Conservation (phyloP, 2,329 filamentous ascomycete species). For the Arthrobotrys pseudoclavata region DNA sequence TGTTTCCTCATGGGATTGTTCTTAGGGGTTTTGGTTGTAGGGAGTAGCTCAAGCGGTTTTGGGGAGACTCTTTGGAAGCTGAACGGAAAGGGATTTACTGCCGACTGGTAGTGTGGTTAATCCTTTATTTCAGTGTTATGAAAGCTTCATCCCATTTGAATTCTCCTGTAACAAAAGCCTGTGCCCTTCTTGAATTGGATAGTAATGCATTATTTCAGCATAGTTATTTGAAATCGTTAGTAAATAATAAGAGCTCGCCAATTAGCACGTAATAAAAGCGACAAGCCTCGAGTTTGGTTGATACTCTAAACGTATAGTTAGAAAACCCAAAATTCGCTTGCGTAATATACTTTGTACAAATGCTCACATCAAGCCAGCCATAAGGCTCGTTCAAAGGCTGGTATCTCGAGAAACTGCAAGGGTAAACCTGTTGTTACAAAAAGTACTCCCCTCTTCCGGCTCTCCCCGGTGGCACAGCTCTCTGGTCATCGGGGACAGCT, state of each 20-base stretch:
- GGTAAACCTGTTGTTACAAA: slow-evolving; percentile 68
- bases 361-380: slow-evolving; percentile 16
- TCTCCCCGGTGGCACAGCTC: slow-evolving; percentile 81
- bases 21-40: slow-evolving; percentile 28
- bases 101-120: slow-evolving; percentile 36
- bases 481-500: slow-evolving; percentile 86
- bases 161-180: not conserved
- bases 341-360: slow-evolving; percentile 58
- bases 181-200: not conserved
- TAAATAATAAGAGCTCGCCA: slow-evolving; percentile 11
- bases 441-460: slow-evolving; percentile 79
- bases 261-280: not conserved
- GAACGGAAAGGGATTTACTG: slow-evolving; percentile 37
- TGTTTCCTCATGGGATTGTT: slow-evolving; percentile 44
- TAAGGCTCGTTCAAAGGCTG: not conserved
- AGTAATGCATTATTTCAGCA: slow-evolving; percentile 7
- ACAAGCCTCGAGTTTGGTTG: not conserved
- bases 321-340: slow-evolving; percentile 36
- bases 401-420: slow-evolving; percentile 18
- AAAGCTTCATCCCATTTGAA: not conserved
- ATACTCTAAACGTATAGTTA: slow-evolving; percentile 13
- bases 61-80: slow-evolving; percentile 29
- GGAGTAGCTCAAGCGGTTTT: not conserved
- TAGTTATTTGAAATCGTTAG: not conserved
- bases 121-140: not conserved